phyloP scores from a whole-genome alignment of 345 rosid species.

The Corchorus capsularis region DNA sequence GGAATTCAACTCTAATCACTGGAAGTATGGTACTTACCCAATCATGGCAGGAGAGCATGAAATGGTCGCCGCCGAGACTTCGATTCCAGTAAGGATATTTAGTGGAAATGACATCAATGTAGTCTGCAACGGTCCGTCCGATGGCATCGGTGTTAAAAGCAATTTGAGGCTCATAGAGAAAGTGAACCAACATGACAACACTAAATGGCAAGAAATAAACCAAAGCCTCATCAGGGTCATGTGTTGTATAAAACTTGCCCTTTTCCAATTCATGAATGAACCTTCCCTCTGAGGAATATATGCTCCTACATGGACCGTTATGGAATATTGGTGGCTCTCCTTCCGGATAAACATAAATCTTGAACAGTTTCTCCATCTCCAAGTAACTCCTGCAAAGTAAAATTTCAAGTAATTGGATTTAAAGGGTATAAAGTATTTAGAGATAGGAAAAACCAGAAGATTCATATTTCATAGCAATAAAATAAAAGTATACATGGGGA shows the following conservation, averaged over 20 bases:
- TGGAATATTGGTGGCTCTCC: conserved; percentile 75
- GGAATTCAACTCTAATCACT: too few species aligned
- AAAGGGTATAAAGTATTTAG: background rate
- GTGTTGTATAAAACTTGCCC: conserved; percentile 40
- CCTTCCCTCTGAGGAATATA: conserved; percentile 63
- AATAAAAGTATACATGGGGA: too few species aligned
- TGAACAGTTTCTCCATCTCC: conserved; percentile 61
- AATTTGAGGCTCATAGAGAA: conserved; percentile 44
- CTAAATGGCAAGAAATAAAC: conserved; percentile 76
- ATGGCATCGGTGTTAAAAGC: conserved; percentile 39
- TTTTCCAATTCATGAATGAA: conserved; percentile 54
- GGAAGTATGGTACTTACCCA: conserved; percentile 70
- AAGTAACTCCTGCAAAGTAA: conserved; percentile 57
- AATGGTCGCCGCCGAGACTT: conserved; percentile 76
- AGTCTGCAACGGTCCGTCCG: conserved; percentile 51
- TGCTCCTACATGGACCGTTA: conserved; percentile 56
- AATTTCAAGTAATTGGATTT: too few species aligned
- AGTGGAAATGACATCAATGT: conserved; percentile 39
- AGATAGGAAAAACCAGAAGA: too few species aligned
- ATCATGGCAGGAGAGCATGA: conserved; percentile 83
- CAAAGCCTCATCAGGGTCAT: conserved; percentile 53
- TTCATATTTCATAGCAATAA: too few species aligned
- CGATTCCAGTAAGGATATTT: conserved; percentile 74
- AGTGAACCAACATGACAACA: conserved; percentile 61
- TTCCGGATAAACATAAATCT: conserved; percentile 59